These are phyloP conservation scores for Pluteus cervinus DNA, from an alignment of 768 basidiomycete genomes.

Conservation along the genomic window DNA sequence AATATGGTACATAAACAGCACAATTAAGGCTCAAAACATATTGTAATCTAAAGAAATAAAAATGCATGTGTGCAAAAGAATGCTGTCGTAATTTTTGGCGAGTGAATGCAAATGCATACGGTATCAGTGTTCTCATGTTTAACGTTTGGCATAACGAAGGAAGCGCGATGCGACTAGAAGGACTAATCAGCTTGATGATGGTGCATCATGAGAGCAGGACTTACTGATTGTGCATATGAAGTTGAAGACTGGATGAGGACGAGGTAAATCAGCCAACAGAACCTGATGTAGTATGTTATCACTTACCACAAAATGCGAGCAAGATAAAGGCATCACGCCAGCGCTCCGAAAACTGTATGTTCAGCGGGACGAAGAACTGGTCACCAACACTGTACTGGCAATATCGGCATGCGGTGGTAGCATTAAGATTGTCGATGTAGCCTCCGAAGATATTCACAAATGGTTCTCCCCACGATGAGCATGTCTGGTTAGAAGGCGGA, in stretches of 20 bases:
- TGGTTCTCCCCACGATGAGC: conserved; percentile 59
- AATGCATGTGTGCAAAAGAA: too few species aligned
- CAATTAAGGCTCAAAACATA: too few species aligned
- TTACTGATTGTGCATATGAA: conserved; percentile 48
- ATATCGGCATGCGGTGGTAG: conserved; percentile 59
- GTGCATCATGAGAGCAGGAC: conserved; percentile 5
- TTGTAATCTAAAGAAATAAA: too few species aligned
- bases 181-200: conserved; percentile 10
- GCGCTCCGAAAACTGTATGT: conserved; percentile 53
- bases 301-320: conserved; percentile 54
- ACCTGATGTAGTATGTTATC: not conserved
- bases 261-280: not conserved
- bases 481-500: conserved; percentile 73
- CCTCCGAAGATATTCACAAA: conserved; percentile 63
- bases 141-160: conserved; percentile 68
- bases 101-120: too few species aligned
- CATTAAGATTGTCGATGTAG: conserved; percentile 65
- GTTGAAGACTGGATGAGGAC: conserved; percentile 52
- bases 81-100: too few species aligned
- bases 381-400: conserved; percentile 68
- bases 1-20: too few species aligned
- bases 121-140: too few species aligned
- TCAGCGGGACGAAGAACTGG: conserved; percentile 63
- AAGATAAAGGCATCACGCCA: conserved; percentile 70
- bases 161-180: conserved; percentile 57